A percentile compares a stretch with the other conserved stretches of the same genome.
phyloP scores from a whole-genome alignment of 2,329 filamentous ascomycete genomes.

The Trichophaea hybrida region DNA sequence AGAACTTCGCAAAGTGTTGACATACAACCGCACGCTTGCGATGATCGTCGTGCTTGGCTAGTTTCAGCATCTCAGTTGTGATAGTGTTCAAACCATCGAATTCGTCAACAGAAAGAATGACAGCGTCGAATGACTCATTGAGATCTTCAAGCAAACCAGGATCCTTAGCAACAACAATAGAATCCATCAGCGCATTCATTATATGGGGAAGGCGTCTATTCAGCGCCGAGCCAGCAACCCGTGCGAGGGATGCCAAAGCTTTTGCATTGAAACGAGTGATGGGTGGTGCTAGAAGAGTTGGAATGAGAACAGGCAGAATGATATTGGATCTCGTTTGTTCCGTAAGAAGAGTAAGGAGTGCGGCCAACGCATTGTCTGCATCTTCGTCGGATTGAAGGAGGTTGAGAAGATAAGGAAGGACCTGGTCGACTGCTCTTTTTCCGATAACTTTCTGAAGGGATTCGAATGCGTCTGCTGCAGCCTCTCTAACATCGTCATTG shows the following conservation, averaged over 20 bases:
- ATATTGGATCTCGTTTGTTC: conserved; percentile 90
- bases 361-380: conserved; percentile 82
- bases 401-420: conserved; percentile 79
- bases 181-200: conserved; percentile 87
- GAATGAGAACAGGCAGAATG: conserved; percentile 89
- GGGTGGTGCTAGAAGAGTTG: conserved; percentile 75
- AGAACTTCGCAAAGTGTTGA: conserved; percentile 72
- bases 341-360: conserved; percentile 82
- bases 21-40: conserved; percentile 64
- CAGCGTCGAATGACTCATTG: conserved; percentile 68
- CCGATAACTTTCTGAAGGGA: conserved; percentile 84
- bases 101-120: conserved; percentile 85
- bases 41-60: conserved; percentile 90
- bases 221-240: conserved; percentile 83
- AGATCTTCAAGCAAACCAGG: conserved; percentile 61
- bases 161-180: conserved; percentile 64
- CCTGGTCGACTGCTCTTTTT: conserved; percentile 88
- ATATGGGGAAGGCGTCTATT: conserved; percentile 78
- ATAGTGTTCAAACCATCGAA: conserved; percentile 88
- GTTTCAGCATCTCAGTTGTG: conserved; percentile 79
- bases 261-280: conserved; percentile 92
- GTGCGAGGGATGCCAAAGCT: conserved; percentile 79
- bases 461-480: conserved; percentile 93
- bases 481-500: conserved; percentile 79
- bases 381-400: conserved; percentile 74